Evolutionary conservation across 768 basidiomycete genomes (phyloP).

Genomic region (Pulveroboletus sp.): DNA sequence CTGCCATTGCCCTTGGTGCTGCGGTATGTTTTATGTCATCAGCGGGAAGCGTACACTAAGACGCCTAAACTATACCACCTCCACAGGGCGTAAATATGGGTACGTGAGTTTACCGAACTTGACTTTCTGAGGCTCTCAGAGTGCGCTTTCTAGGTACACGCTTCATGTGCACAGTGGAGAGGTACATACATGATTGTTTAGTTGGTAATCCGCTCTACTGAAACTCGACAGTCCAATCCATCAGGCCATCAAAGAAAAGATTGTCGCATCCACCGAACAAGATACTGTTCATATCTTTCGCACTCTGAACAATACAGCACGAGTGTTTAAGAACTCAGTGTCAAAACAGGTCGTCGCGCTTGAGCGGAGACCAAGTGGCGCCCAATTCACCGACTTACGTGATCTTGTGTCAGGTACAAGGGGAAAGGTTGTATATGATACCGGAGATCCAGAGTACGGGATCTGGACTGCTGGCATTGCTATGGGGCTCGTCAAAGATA

Average conservation of each 20-base stretch:
- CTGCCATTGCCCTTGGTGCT: slow-evolving; percentile 78
- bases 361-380: slow-evolving; percentile 76
- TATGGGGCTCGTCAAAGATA: slow-evolving; percentile 74
- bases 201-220: neutral
- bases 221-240: slow-evolving; percentile 63
- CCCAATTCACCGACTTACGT: slow-evolving; percentile 80
- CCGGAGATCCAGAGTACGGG: slow-evolving; percentile 80
- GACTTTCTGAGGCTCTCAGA: neutral
- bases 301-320: slow-evolving; percentile 74
- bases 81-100: slow-evolving; percentile 84
- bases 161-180: slow-evolving; percentile 90
- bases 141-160: slow-evolving; percentile 50
- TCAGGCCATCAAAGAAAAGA: slow-evolving; percentile 84
- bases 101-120: slow-evolving; percentile 7
- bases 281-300: slow-evolving; percentile 91
- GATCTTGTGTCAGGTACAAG: slow-evolving; percentile 71
- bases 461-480: slow-evolving; percentile 74
- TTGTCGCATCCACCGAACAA: slow-evolving; percentile 75
- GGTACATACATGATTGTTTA: slow-evolving; percentile 35
- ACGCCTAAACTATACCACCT: neutral
- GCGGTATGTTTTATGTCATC: slow-evolving; percentile 40
- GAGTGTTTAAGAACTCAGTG: slow-evolving; percentile 85
- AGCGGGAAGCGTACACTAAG: neutral
- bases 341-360: slow-evolving; percentile 80
- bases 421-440: slow-evolving; percentile 72